Conservation (phyloP, 495 filamentous ascomycete species). For the Xylaria scruposa region DNA sequence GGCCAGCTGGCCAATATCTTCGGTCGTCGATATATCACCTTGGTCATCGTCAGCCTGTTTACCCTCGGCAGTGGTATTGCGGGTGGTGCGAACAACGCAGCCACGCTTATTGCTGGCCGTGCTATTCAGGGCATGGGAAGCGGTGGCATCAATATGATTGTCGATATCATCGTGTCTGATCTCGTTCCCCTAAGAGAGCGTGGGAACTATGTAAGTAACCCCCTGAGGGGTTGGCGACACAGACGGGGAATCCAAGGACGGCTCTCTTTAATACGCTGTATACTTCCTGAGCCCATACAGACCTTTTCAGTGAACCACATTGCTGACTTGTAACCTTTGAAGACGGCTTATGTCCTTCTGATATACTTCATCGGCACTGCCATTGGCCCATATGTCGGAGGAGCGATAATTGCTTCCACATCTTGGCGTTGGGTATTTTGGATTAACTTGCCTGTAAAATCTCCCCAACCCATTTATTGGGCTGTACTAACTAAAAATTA, state of each 20-base stretch:
- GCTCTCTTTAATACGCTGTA: too few relatives aligned
- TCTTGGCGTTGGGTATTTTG: conserved; percentile 9
- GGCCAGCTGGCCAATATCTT: background rate
- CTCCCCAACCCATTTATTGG: background rate
- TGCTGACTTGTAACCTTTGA: background rate
- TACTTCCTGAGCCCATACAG: too few relatives aligned
- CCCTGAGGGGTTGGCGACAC: background rate
- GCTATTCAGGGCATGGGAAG: background rate
- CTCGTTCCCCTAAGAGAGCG: background rate
- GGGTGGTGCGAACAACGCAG: background rate
- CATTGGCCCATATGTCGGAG: background rate
- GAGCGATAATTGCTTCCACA: background rate
- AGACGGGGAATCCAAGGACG: too few relatives aligned
- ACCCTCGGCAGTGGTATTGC: background rate
- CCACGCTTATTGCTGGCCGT: background rate
- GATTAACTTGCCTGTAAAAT: background rate
- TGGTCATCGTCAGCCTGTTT: background rate
- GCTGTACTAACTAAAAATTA: background rate
- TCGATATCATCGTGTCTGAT: background rate
- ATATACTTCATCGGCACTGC: background rate
- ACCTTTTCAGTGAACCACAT: too few relatives aligned
- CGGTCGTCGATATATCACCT: background rate
- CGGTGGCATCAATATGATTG: background rate
- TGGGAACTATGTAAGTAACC: background rate
- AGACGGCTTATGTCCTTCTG: background rate